Conservation (phyloP, 192 early-diverging fungal species). For the Backusella parvicylindrica region DNA sequence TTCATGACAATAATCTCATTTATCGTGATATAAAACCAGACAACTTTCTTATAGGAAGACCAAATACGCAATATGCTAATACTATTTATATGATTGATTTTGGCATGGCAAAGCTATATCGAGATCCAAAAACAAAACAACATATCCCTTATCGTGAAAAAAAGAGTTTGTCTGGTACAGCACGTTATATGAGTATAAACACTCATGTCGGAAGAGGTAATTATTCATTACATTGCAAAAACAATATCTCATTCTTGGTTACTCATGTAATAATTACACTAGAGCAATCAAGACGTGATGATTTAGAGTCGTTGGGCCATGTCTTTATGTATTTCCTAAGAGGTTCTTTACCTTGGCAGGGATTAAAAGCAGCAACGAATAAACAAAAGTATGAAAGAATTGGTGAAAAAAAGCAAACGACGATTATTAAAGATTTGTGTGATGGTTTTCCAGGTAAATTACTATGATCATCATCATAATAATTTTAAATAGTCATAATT, state of each 20-base stretch:
- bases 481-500: no score
- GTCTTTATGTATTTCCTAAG: constrained; percentile 98
- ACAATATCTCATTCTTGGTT: no score
- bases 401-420: constrained; percentile 95
- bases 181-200: constrained; percentile 97
- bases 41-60: constrained; percentile 92
- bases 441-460: constrained; percentile 75
- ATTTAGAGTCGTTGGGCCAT: constrained; percentile 95
- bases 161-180: constrained; percentile 91
- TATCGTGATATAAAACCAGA: constrained; percentile 99
- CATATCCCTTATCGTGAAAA: constrained; percentile 97
- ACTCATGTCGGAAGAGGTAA: constrained; percentile 90
- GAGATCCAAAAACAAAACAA: constrained; percentile 92
- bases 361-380: constrained; percentile 94
- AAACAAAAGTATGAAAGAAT: constrained; percentile 99
- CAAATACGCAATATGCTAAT: constrained; percentile 55
- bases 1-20: constrained; percentile 92
- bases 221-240: no score
- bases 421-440: constrained; percentile 84
- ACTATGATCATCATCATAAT: background rate
- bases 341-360: constrained; percentile 94
- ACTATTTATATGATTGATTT: constrained; percentile 92
- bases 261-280: background rate
- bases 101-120: constrained; percentile 98
- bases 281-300: constrained; percentile 97